Conservation (phyloP, 768 basidiomycete species). For the Tricholoma bakamatsutake region DNA sequence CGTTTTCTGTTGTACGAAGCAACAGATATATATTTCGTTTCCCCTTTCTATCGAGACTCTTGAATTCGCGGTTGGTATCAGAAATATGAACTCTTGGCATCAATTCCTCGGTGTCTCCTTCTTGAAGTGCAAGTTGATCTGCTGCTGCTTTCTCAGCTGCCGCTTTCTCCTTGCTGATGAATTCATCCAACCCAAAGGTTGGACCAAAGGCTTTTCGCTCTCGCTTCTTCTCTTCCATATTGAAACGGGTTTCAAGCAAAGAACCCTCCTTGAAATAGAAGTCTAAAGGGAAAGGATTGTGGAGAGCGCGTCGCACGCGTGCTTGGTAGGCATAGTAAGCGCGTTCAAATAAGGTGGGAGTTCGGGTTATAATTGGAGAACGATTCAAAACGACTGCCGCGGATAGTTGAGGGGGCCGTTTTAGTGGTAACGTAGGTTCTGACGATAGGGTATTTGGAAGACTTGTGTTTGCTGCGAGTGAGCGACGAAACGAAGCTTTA, state of each 20-base stretch:
- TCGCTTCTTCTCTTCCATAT: conserved; percentile 63
- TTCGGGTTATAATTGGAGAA: conserved; percentile 67
- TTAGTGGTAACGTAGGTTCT: conserved; percentile 14
- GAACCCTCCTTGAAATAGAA: conserved; percentile 96
- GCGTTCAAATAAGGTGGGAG: conserved; percentile 67
- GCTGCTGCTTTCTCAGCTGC: conserved; percentile 52
- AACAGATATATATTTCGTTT: conserved; percentile 89
- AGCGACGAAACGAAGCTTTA: conserved; percentile 23
- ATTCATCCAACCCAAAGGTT: conserved; percentile 44
- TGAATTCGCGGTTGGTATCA: conserved; percentile 54
- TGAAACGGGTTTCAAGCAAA: conserved; percentile 75
- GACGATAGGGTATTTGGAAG: conserved; percentile 15
- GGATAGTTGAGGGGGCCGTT: conserved; percentile 29
- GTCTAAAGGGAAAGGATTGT: conserved; percentile 82
- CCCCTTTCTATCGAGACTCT: conserved; percentile 76
- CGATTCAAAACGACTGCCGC: conserved; percentile 75
- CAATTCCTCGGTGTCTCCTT: conserved; percentile 58
- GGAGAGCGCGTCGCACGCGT: conserved; percentile 77
- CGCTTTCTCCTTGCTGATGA: conserved; percentile 35
- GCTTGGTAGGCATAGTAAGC: conserved; percentile 82
- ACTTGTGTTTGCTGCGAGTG: conserved; percentile 37
- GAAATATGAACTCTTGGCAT: conserved; percentile 56
- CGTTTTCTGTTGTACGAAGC: conserved; percentile 46
- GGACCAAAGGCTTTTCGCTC: conserved; percentile 73
- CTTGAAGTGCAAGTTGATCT: conserved; percentile 50